Evolutionary conservation across 768 basidiomycete species (phyloP), one percentile per base, ranked within the genome.

Genomic region (Chalciporus piperatus): DNA sequence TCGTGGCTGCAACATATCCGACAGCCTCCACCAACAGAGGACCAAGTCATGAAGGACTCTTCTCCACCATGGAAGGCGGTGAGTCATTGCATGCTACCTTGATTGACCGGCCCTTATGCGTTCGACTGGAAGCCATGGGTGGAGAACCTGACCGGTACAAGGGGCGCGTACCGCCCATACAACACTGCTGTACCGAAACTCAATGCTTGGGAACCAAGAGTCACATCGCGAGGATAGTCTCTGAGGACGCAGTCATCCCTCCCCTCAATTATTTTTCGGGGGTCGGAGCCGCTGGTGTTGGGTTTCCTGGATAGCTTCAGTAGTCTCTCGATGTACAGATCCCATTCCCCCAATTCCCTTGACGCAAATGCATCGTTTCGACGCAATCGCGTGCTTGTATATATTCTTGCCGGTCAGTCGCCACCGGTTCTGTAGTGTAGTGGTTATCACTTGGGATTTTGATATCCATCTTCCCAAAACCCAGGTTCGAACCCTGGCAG

Each of bases 1-100:
- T 84, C 94, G 5, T 98, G 95, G 95, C 72, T 98, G 33, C 78
- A 80, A 10, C 93, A 97, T 65, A 97, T 96, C 61, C 88, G 96
- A 44, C 81, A 84, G 58, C 82, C 85, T 22, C 80, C 92, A 5
- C 96, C 96, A 1, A 73, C 78, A 1, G 76, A 86, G 52, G 96
- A 98, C 63, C 65, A 76, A 1, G 71, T 92, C 22, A 74, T 96
- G 70, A 80, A 87, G 62, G 80, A 75, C 52, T 59, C 78, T 35
- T 80, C 82, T 27, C 92, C 89, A 2, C 71, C 84, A 0, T 98
- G 95, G 95, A 79, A 90, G 67, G 81, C 83, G 11, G 95, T 96
- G 70, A 58, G 91, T 74, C 6, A 9, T 10, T 12, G 5, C 3
- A 30, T 25, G 12, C 30, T 30, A 9, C 30, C 4, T 12, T 2